Evolutionary conservation across 1,284 basidiomycete genomes (phyloP).

Genomic region (Exobasidium cylindrosporum): DNA sequence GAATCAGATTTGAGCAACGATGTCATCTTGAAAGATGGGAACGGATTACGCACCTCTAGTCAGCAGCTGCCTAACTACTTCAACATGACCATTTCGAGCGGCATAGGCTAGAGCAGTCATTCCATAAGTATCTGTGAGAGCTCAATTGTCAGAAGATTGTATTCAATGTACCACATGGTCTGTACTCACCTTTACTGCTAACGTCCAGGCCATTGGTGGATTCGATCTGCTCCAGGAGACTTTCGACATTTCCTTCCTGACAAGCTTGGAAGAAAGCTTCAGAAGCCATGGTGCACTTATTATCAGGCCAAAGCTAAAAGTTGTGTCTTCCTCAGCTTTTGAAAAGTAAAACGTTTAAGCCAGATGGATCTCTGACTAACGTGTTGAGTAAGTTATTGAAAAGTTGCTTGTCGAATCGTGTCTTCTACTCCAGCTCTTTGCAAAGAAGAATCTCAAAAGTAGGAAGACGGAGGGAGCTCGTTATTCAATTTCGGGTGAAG

Average conservation of each 20-base stretch:
- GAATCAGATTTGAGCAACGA: too few species aligned
- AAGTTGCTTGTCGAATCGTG: not conserved
- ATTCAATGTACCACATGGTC: too few species aligned
- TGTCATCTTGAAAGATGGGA: not conserved
- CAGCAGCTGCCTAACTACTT: slow-evolving; percentile 44
- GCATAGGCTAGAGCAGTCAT: slow-evolving; percentile 36
- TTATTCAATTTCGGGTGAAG: not conserved
- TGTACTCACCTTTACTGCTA: slow-evolving; percentile 4
- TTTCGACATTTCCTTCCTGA: slow-evolving; percentile 38
- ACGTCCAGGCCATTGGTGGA: slow-evolving; percentile 26
- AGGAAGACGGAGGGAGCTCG: not conserved
- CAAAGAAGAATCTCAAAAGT: not conserved
- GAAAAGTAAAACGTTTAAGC: not conserved
- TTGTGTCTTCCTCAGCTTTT: not conserved
- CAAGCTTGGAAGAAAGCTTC: slow-evolving; percentile 36
- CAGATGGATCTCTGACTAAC: not conserved
- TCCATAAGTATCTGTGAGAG: slow-evolving; percentile 28
- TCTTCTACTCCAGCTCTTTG: not conserved
- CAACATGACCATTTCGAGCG: slow-evolving; percentile 33
- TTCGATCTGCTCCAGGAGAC: slow-evolving; percentile 36
- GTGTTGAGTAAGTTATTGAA: not conserved
- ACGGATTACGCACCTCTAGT: slow-evolving; percentile 21
- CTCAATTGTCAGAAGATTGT: too few species aligned
- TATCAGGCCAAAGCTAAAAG: not conserved
- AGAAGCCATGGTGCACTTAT: slow-evolving; percentile 26